phyloP scores from a whole-genome alignment of 2,329 filamentous ascomycete genomes.

The Alternaria metachromatica region DNA sequence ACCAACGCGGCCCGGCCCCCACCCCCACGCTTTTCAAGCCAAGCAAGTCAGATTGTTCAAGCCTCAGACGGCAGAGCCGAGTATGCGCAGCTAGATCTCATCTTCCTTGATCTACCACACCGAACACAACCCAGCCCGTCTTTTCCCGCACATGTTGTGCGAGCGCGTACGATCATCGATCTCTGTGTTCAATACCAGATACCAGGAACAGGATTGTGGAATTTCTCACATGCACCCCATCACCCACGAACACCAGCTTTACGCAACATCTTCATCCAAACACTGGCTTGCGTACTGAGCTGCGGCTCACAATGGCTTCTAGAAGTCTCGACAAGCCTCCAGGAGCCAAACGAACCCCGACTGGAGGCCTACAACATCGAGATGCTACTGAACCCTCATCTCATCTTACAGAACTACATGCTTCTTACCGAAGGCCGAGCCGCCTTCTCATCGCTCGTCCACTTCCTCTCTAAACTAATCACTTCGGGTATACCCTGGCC shows the following conservation, averaged over 20 bases:
- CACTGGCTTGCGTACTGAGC: constrained; percentile 50
- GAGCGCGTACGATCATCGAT: constrained; percentile 46
- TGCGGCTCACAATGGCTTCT: constrained; percentile 51
- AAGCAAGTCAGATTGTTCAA: constrained; percentile 28
- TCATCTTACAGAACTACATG: constrained; percentile 49
- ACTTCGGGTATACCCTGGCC: constrained; percentile 44
- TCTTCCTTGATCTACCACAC: constrained; percentile 47
- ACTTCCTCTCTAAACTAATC: constrained; percentile 29
- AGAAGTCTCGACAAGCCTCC: constrained; percentile 41
- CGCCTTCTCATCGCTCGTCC: constrained; percentile 26
- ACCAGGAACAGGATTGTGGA: constrained; percentile 33
- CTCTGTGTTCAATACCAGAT: constrained; percentile 41
- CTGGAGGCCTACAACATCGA: constrained; percentile 30
- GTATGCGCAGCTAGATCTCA: constrained; percentile 49
- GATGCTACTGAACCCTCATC: constrained; percentile 39
- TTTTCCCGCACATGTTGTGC: constrained; percentile 32
- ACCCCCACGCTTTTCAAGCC: constrained; percentile 22
- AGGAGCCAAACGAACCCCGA: constrained; percentile 13
- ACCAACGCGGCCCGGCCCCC: constrained; percentile 9
- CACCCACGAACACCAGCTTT: constrained; percentile 48
- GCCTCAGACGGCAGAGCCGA: constrained; percentile 46
- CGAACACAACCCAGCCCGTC: constrained; percentile 35
- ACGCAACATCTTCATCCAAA: constrained; percentile 52
- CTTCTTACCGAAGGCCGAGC: constrained; percentile 27
- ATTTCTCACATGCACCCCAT: constrained; percentile 30